Evolutionary conservation across 306 rosid genomes (phyloP), one percentile per base, ranked within the genome.

Genomic region (Alnus rubra): DNA sequence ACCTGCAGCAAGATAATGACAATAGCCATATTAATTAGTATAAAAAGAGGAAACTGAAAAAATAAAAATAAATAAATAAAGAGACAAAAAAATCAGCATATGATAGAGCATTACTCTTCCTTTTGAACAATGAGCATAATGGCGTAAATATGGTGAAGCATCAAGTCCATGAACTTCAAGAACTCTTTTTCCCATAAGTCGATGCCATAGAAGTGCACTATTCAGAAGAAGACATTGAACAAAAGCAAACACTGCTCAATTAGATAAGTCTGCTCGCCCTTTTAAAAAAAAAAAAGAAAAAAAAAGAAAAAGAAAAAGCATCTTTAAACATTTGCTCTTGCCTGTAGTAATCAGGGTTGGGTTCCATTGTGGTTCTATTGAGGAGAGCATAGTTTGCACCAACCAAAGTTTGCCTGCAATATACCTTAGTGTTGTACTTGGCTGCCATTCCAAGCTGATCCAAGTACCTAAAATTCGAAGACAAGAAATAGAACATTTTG

Each of bases 401-500:
- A 72, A 95, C 81, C 79, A 95, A 86, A 68, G 96, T 85, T 71
- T 95, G 99, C 75, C 99, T 88, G 87, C 99, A 95, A 73, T 93
- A 95, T 60, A 87, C 98, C 79, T 88, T 89, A 33, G 96, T 82
- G 84, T 76, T 87, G 87, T 90, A 88, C 82, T 73, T 90, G 18
- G 99, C 88, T 51, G 99, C 89, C 89, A 95, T 79, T 85, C 97
- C 99, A 74, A 95, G 99, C 84, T 95, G 97, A 89, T 95, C 99
- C 51, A 93, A 90, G 93, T 93, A 95, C 99, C 99, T 95, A 78
- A 37, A 78, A 69, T 23, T 56, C 11, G 76, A 48, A 69, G 7
- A 71, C 52, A 49, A 6, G 12, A 49, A 49, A 49, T 3, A 2
- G 1, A 49, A 49, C 52, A 49, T 49, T 10, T 49, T 49, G 52